A percentile compares a stretch with the other conserved stretches of the same genome.
These are phyloP conservation scores for Ustilago shanxiensis DNA, from an alignment of 1,284 basidiomycete species.

Conservation along the genomic window DNA sequence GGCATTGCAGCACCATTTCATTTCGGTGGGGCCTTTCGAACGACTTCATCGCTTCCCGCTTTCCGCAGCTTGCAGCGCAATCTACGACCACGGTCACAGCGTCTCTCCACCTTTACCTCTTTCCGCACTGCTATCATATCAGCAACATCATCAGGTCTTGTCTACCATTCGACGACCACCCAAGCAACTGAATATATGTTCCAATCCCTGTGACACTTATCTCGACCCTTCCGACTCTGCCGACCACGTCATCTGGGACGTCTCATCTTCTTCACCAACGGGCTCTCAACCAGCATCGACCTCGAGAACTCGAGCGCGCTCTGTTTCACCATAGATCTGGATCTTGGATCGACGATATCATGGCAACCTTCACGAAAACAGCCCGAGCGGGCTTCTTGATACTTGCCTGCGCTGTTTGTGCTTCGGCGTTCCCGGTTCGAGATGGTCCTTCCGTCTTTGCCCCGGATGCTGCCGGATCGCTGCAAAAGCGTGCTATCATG, in stretches of 20 bases:
- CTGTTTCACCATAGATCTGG: background rate
- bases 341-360: background rate
- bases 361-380: background rate
- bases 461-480: conserved; percentile 15
- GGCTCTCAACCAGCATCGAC: background rate
- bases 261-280: background rate
- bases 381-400: conserved; percentile 19
- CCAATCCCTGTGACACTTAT: conserved; percentile 1
- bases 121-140: background rate
- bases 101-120: background rate
- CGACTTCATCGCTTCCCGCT: conserved; percentile 9
- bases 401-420: conserved; percentile 21
- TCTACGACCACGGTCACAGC: background rate
- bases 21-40: conserved; percentile 8
- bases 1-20: conserved; percentile 31
- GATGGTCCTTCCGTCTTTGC: conserved; percentile 35
- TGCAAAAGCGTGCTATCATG: conserved; percentile 53
- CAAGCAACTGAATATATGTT: conserved; percentile 2
- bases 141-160: background rate
- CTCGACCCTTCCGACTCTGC: background rate
- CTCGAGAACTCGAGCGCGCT: background rate
- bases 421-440: conserved; percentile 23
- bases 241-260: background rate
- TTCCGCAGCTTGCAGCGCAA: background rate
- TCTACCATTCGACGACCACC: background rate